Conservation (phyloP, 2,329 filamentous ascomycete species). For the Akanthomyces dipterigenus region DNA sequence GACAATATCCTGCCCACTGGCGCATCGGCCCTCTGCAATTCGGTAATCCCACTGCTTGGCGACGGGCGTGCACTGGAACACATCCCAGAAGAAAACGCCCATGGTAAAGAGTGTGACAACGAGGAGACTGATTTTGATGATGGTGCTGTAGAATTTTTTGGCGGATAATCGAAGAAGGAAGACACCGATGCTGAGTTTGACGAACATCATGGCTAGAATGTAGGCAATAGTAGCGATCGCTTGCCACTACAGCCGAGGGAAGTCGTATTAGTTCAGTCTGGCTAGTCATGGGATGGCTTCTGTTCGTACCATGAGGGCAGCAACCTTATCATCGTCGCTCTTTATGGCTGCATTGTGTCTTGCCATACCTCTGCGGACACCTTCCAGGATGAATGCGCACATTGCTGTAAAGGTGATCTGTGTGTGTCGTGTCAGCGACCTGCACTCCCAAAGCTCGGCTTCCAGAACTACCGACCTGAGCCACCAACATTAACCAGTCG, state of each 20-base stretch:
- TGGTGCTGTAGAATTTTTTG: conserved; percentile 40
- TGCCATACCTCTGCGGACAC: conserved; percentile 37
- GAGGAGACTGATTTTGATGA: conserved; percentile 38
- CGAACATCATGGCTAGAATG: conserved; percentile 48
- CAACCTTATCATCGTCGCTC: conserved; percentile 31
- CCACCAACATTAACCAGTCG: conserved; percentile 47
- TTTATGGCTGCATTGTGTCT: conserved; percentile 39
- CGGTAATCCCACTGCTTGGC: conserved; percentile 47
- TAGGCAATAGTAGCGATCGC: conserved; percentile 44
- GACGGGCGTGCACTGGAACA: conserved; percentile 45
- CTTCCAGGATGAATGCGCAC: conserved; percentile 38
- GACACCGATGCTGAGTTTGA: conserved; percentile 49
- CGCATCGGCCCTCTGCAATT: conserved; percentile 36
- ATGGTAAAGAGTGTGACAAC: conserved; percentile 41
- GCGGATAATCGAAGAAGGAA: conserved; percentile 44
- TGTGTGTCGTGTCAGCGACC: background rate
- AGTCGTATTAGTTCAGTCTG: background rate
- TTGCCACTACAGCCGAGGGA: conserved; percentile 34
- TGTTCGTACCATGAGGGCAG: conserved; percentile 38
- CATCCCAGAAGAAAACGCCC: conserved; percentile 45
- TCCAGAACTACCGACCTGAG: conserved; percentile 31
- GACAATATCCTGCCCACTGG: conserved; percentile 36
- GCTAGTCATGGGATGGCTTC: background rate
- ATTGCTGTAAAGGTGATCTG: conserved; percentile 41
- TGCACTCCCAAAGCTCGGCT: too few species aligned